Base-by-base conservation (phyloP, 192 early-diverging fungal genomes). In the Mortierella claussenii region DNA sequence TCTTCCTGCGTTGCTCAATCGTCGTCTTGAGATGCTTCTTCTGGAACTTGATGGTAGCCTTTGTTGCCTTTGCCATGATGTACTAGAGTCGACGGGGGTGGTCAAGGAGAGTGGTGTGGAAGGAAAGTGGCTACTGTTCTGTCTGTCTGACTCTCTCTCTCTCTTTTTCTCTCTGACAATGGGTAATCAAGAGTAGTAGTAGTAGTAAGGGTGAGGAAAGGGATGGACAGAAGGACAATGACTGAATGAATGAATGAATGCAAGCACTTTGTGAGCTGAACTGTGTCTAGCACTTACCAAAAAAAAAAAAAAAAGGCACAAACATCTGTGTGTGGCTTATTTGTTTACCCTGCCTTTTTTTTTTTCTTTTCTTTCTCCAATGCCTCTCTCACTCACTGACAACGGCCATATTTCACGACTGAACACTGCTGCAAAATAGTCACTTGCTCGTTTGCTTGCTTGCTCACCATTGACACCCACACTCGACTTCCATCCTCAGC, bases 21-120 rank as follows among this genome's bases (percentile, higher is more conserved):
- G 82, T 82, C 55, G 82, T 81, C 75, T 92, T 91, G 50, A 94
- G 81, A 50, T 93, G 83, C 65, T 89, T 89, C 82, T 92, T 90
- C 61, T 90, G 86, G 69, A 89, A 95, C 84, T 91, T 93, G 64
- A 87, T 90, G 9, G 90, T 94, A 15, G 85, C 65, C 79, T 95
- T 95, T 68, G 80, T 88, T 47, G 71, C 79, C 65, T 88, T 87
- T 55, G 80, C 83, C 85, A 88, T 89, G 34, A 28, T 57, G 60
- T 24, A 58, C 28, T 10, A 24, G 15, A n/a, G 33, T n/a, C 21
- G 34, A 53, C 15, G 18, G 33, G 24, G n/a, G n/a, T n/a, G n/a
- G n/a, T n/a, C n/a, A n/a, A n/a, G n/a, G n/a, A n/a, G n/a, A n/a
- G n/a, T n/a, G n/a, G n/a, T n/a, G n/a, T n/a, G n/a, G n/a, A n/a